A percentile compares a stretch with the other conserved stretches of the same genome.
Conservation (phyloP, 441 rosid species). For the Viola pubescens region DNA sequence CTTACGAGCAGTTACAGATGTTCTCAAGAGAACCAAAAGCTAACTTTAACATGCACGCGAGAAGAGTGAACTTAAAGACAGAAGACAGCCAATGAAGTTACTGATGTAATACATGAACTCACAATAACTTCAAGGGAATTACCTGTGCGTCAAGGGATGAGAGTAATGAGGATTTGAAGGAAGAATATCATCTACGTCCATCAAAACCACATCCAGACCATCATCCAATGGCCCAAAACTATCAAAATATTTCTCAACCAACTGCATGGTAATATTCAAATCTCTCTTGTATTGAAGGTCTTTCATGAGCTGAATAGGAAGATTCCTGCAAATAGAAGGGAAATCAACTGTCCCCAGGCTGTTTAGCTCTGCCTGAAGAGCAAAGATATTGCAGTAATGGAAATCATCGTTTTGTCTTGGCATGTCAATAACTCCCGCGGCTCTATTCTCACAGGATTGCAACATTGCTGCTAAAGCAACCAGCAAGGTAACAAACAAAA, state of each 20-base stretch:
- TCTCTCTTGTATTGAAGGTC: constrained; percentile 49
- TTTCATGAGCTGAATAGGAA: constrained; percentile 33
- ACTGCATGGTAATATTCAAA: constrained; percentile 32
- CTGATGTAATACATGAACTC: background rate
- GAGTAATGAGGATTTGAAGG: constrained; percentile 18
- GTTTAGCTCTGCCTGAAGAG: constrained; percentile 56
- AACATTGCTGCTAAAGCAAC: constrained; percentile 57
- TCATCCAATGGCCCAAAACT: constrained; percentile 29
- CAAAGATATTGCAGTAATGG: constrained; percentile 45
- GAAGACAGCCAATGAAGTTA: background rate
- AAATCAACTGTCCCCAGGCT: constrained; percentile 30
- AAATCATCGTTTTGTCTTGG: constrained; percentile 27
- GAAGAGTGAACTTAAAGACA: background rate
- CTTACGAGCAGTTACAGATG: too few relatives aligned
- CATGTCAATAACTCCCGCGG: constrained; percentile 39
- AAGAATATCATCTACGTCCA: constrained; percentile 54
- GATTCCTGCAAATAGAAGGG: constrained; percentile 46
- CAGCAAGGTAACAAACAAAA: constrained; percentile 49
- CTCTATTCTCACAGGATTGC: constrained; percentile 52
- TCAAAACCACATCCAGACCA: constrained; percentile 43
- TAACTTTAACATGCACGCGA: background rate
- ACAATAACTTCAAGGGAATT: constrained; percentile 5
- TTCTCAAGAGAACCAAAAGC: too few relatives aligned
- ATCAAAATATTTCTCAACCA: constrained; percentile 42
- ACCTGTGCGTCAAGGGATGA: constrained; percentile 24